Percentiles rank a stretch among this genome's conserved stretches.
These are phyloP conservation scores for Teratosphaeria zuluensis DNA, from an alignment of 2,329 filamentous ascomycete genomes.

Conservation along the genomic window DNA sequence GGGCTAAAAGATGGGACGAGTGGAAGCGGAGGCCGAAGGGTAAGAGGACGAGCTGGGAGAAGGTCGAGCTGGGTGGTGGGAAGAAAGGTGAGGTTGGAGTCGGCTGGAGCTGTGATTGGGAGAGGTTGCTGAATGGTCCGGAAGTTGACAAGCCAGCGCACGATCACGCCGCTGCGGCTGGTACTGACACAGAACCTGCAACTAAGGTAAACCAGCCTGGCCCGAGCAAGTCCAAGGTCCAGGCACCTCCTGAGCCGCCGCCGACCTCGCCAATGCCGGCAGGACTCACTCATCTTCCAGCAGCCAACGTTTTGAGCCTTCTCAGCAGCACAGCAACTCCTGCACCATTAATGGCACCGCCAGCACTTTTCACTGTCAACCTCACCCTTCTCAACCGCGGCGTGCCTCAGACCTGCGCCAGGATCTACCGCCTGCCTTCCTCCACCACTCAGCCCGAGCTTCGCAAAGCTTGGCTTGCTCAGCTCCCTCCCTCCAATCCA, in stretches of 20 bases:
- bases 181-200: not conserved
- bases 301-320: conserved; percentile 10
- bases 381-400: conserved; percentile 63
- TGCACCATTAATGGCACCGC: conserved; percentile 10
- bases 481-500: conserved; percentile 29
- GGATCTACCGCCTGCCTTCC: conserved; percentile 77
- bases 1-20: conserved; percentile 46
- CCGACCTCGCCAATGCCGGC: not conserved
- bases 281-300: not conserved
- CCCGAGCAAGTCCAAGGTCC: not conserved
- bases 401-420: conserved; percentile 59
- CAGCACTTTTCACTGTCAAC: conserved; percentile 49
- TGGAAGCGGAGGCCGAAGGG: conserved; percentile 76
- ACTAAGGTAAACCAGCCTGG: not conserved
- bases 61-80: conserved; percentile 61
- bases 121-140: conserved; percentile 39
- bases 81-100: conserved; percentile 73
- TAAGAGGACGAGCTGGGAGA: conserved; percentile 66
- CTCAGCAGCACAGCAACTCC: conserved; percentile 14
- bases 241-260: not conserved
- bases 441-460: conserved; percentile 34
- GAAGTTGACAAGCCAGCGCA: not conserved
- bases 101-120: conserved; percentile 79
- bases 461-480: conserved; percentile 61
- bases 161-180: not conserved